Conservation (phyloP, 805 yeast genomes). For the Tanozyma kutaoensis region DNA sequence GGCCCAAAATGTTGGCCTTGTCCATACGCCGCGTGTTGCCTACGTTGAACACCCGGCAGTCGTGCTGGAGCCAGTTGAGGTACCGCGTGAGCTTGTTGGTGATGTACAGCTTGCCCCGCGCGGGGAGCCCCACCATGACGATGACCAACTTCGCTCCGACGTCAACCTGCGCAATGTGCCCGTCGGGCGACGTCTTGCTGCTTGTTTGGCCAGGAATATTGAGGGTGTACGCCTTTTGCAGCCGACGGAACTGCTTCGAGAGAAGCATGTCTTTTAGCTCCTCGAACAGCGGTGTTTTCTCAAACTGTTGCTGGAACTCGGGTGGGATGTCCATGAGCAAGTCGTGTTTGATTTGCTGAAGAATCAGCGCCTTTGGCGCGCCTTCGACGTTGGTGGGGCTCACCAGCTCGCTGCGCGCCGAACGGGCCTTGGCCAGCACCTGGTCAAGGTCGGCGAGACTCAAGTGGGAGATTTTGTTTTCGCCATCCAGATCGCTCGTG, state of each 20-base stretch:
- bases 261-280: constrained; percentile 20
- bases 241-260: constrained; percentile 23
- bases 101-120: constrained; percentile 87
- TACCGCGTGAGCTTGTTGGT: constrained; percentile 85
- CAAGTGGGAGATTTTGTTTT: constrained; percentile 25
- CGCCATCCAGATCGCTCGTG: constrained; percentile 13
- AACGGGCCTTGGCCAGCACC: not conserved
- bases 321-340: constrained; percentile 19
- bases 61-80: constrained; percentile 88
- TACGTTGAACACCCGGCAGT: constrained; percentile 83
- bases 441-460: constrained; percentile 19
- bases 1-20: constrained; percentile 37
- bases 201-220: constrained; percentile 90
- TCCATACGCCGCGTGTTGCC: constrained; percentile 87
- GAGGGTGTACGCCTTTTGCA: constrained; percentile 63
- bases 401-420: not conserved
- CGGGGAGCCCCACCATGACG: constrained; percentile 95
- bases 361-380: not conserved
- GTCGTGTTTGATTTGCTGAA: constrained; percentile 13
- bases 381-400: not conserved
- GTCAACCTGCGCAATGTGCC: constrained; percentile 48
- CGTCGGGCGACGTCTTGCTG: constrained; percentile 68
- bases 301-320: constrained; percentile 21
- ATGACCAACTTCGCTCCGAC: constrained; percentile 59
- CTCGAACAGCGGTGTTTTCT: constrained; percentile 28